phyloP scores from a whole-genome alignment of 306 rosid species.

The Citrullus mucosospermus region DNA sequence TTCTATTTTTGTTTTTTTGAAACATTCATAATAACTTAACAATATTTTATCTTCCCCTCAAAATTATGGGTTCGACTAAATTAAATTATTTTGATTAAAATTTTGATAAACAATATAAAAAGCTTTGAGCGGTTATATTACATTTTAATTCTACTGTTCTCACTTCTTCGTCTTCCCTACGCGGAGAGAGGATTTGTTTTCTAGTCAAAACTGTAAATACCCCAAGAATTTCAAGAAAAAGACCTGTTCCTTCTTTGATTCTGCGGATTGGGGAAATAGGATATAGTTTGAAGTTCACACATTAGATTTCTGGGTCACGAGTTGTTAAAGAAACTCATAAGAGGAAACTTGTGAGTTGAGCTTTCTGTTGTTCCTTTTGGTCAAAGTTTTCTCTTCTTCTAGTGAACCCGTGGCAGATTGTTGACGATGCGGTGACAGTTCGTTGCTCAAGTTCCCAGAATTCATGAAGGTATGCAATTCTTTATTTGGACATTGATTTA shows the following conservation, averaged over 20 bases:
- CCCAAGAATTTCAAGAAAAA: neutral
- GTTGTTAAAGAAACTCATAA: neutral
- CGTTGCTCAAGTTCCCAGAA: neutral
- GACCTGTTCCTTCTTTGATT: neutral
- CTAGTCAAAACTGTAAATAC: neutral
- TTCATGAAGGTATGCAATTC: neutral
- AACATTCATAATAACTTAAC: too few relatives aligned
- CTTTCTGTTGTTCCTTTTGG: neutral
- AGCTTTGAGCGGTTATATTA: neutral
- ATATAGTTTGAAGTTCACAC: neutral
- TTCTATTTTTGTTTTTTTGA: too few relatives aligned
- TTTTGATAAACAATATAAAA: neutral
- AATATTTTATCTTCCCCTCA: too few relatives aligned
- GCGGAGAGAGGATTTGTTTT: neutral
- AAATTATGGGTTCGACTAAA: neutral
- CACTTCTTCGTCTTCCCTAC: neutral
- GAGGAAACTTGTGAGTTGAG: neutral
- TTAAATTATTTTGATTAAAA: neutral
- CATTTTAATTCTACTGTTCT: neutral
- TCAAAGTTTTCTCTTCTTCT: neutral
- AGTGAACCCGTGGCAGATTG: neutral
- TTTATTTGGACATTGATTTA: neutral
- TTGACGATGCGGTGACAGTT: neutral
- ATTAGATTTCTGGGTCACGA: neutral
- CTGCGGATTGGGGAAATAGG: neutral